Conservation (phyloP, 2,329 filamentous ascomycete genomes). For the Gremmenia infestans region DNA sequence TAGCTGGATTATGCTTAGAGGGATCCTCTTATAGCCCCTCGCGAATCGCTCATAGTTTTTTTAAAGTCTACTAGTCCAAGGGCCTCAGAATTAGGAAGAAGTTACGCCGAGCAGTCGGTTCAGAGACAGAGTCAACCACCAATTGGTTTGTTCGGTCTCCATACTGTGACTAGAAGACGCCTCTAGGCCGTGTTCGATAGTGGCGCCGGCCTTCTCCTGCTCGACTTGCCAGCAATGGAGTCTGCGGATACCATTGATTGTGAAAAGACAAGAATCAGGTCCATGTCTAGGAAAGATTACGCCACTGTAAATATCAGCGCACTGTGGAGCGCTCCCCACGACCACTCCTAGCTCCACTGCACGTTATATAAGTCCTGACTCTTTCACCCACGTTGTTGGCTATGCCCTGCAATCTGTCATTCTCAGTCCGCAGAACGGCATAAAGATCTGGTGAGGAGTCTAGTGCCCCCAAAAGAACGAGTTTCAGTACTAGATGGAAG, state of each 20-base stretch:
- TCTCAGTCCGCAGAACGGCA: constrained; percentile 30
- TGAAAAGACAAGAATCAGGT: constrained; percentile 17
- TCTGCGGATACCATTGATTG: constrained; percentile 15
- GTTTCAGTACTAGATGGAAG: constrained; percentile 33
- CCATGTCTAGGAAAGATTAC: constrained; percentile 16
- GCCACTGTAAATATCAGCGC: constrained; percentile 18
- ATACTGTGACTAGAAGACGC: constrained; percentile 22
- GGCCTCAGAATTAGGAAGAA: too few relatives aligned
- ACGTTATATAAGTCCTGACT: constrained; percentile 30
- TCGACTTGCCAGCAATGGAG: constrained; percentile 17
- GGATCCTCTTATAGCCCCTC: too few relatives aligned
- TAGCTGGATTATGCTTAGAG: too few relatives aligned
- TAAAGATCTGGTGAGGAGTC: constrained; percentile 28
- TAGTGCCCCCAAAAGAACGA: constrained; percentile 33
- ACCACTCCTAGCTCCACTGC: constrained; percentile 18
- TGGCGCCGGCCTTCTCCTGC: constrained; percentile 13
- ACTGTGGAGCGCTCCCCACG: constrained; percentile 13
- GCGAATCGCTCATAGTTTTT: too few relatives aligned
- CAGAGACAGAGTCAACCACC: constrained; percentile 17
- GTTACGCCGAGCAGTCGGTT: constrained; percentile 3
- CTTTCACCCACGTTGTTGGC: constrained; percentile 30
- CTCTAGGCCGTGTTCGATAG: constrained; percentile 10
- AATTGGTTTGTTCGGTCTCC: constrained; percentile 25
- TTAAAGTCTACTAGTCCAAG: too few relatives aligned
- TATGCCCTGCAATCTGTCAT: constrained; percentile 30